Percentiles rank a stretch among this genome's conserved stretches.
phyloP scores from a whole-genome alignment of 2,329 filamentous ascomycete species.

The Fusarium hostae region DNA sequence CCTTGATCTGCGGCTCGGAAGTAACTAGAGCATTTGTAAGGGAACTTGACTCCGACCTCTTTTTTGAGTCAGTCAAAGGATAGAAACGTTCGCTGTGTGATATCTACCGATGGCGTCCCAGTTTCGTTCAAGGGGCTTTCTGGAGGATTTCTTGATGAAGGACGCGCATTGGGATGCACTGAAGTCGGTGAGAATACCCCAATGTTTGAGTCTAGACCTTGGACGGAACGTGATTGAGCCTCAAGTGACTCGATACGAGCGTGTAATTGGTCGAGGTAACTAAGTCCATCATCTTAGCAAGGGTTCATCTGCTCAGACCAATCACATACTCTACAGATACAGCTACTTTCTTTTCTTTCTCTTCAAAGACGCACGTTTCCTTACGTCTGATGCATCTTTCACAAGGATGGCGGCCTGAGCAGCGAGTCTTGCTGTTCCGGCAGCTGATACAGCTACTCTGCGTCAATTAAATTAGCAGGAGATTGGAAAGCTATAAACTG shows the following conservation, averaged over 20 bases:
- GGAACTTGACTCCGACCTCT: background rate
- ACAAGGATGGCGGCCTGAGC: conserved; percentile 31
- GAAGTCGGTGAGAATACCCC: too few relatives aligned
- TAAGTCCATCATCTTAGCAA: background rate
- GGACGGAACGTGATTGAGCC: background rate
- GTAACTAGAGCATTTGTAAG: conserved; percentile 32
- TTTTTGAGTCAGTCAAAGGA: background rate
- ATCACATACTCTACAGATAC: conserved; percentile 26
- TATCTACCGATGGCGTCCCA: background rate
- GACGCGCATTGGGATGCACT: background rate
- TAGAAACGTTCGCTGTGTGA: background rate
- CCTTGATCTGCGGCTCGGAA: conserved; percentile 35
- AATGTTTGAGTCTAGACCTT: background rate
- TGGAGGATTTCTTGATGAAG: background rate
- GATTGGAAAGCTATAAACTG: background rate
- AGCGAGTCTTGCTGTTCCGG: conserved; percentile 35
- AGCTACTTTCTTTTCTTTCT: conserved; percentile 33
- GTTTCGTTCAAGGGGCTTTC: background rate
- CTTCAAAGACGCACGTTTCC: conserved; percentile 30
- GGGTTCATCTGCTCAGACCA: background rate
- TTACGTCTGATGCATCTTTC: conserved; percentile 32
- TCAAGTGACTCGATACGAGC: conserved; percentile 30
- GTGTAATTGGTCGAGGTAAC: conserved; percentile 34
- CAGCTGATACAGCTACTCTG: conserved; percentile 26
- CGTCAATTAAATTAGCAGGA: background rate